Evolutionary conservation across 306 rosid genomes (phyloP).

Genomic region (Corylus heterophylla): DNA sequence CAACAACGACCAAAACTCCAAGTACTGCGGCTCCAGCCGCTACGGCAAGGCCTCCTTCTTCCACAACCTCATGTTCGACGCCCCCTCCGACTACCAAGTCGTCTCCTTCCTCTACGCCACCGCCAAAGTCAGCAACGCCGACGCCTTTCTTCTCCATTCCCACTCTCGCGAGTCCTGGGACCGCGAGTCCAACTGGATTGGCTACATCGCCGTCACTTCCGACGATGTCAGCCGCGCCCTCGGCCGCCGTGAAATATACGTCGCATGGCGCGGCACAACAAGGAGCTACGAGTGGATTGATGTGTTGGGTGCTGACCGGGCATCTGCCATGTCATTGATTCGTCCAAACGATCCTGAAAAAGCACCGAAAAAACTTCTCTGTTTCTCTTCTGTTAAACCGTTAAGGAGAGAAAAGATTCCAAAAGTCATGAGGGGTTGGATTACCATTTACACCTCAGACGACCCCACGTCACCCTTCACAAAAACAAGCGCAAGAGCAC

Average conservation of each 20-base stretch:
- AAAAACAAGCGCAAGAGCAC: too few relatives aligned
- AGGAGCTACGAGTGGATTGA: too few relatives aligned
- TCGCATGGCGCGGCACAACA: slow-evolving; percentile 60
- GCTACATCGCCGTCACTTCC: slow-evolving; percentile 58
- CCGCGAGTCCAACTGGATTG: slow-evolving; percentile 77
- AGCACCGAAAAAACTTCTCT: too few relatives aligned
- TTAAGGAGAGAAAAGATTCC: too few relatives aligned
- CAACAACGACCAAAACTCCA: slow-evolving; percentile 65
- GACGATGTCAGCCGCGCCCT: slow-evolving; percentile 26
- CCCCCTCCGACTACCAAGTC: slow-evolving; percentile 40
- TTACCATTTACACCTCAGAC: slow-evolving; percentile 34
- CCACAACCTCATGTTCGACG: slow-evolving; percentile 48
- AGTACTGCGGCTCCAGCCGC: slow-evolving; percentile 64
- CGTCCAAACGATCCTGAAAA: too few relatives aligned
- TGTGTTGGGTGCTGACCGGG: too few relatives aligned
- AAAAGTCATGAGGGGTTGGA: too few relatives aligned
- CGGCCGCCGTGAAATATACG: slow-evolving; percentile 68
- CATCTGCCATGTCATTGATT: too few relatives aligned
- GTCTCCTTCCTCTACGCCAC: slow-evolving; percentile 65
- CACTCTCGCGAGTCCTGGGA: slow-evolving; percentile 63
- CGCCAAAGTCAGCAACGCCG: slow-evolving; percentile 50
- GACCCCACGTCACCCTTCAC: slow-evolving; percentile 51
- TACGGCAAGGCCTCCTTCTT: slow-evolving; percentile 60
- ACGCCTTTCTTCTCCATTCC: slow-evolving; percentile 54
- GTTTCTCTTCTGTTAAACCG: too few relatives aligned